Conservation (phyloP, 441 rosid genomes). For the Eutrema salsugineum region DNA sequence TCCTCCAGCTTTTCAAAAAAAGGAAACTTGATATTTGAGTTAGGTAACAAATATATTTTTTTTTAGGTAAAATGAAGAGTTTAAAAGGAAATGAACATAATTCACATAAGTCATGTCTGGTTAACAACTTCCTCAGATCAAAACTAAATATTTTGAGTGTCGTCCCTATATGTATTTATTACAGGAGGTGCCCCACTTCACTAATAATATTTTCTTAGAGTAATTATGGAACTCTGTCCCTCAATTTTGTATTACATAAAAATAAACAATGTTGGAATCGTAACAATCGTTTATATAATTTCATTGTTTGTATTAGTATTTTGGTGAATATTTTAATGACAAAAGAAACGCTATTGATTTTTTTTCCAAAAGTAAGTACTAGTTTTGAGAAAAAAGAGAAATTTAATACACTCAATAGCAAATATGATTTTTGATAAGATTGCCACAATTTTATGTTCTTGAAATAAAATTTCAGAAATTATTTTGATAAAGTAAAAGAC, state of each 20-base stretch:
- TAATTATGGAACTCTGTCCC: not conserved
- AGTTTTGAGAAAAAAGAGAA: too few species aligned
- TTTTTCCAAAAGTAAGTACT: too few species aligned
- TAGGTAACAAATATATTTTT: not conserved
- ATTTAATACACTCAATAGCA: too few species aligned
- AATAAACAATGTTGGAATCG: not conserved
- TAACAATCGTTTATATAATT: too few species aligned
- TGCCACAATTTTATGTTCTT: too few species aligned
- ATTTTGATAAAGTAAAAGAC: too few species aligned
- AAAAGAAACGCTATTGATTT: too few species aligned
- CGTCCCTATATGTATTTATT: constrained; percentile 13
- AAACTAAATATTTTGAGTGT: constrained; percentile 7
- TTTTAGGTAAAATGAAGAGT: not conserved
- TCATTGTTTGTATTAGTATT: too few species aligned
- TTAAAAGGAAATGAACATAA: constrained; percentile 2
- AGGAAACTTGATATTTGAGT: not conserved
- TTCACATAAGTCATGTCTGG: constrained; percentile 24
- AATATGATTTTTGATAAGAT: too few species aligned
- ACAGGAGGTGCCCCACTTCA: constrained; percentile 12
- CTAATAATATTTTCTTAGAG: not conserved
- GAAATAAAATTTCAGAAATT: too few species aligned
- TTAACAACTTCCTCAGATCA: constrained; percentile 38
- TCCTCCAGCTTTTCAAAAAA: not conserved
- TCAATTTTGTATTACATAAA: not conserved
- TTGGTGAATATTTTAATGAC: too few species aligned